phyloP scores from a whole-genome alignment of 23 red algal genomes.

The Agarophyton chilense region DNA sequence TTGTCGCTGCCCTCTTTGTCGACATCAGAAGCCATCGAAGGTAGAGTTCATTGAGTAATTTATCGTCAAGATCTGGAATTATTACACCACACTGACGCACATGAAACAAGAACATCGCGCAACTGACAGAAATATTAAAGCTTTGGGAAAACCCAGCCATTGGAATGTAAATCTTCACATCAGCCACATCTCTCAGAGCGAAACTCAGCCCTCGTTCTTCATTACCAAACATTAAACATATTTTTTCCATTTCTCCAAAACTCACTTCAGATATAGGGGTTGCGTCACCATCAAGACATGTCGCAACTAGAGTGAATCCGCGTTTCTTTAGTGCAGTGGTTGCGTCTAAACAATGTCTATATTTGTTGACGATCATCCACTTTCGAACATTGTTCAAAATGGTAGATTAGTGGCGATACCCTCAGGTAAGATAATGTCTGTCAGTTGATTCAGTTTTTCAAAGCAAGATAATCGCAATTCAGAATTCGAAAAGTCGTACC shows the following conservation, averaged over 20 bases:
- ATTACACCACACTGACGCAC: constrained; percentile 68
- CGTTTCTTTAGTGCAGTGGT: constrained; percentile 61
- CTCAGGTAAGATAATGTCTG: not conserved
- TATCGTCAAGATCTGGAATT: constrained; percentile 68
- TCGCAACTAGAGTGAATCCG: constrained; percentile 77
- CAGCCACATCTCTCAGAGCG: constrained; percentile 70
- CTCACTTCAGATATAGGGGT: constrained; percentile 80
- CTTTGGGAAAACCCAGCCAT: constrained; percentile 91
- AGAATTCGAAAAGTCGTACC: constrained; percentile 4
- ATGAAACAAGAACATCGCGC: constrained; percentile 83
- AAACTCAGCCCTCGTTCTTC: constrained; percentile 89
- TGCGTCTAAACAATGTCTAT: constrained; percentile 73
- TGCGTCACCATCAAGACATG: constrained; percentile 78
- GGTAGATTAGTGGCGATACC: not conserved
- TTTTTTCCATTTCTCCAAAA: constrained; percentile 66
- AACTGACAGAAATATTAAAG: constrained; percentile 88
- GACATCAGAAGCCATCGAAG: constrained; percentile 83
- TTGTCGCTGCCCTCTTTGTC: constrained; percentile 60
- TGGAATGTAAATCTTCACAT: constrained; percentile 83
- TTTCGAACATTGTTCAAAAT: not conserved
- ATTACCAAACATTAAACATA: constrained; percentile 94
- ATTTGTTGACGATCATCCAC: constrained; percentile 87
- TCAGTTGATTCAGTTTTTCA: not conserved
- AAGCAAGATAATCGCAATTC: not conserved
- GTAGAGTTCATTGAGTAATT: constrained; percentile 79